A percentile compares a stretch with the other conserved stretches of the same genome.
Conservation (phyloP, 495 filamentous ascomycete species). For the Astrothelium subdiscretum region DNA sequence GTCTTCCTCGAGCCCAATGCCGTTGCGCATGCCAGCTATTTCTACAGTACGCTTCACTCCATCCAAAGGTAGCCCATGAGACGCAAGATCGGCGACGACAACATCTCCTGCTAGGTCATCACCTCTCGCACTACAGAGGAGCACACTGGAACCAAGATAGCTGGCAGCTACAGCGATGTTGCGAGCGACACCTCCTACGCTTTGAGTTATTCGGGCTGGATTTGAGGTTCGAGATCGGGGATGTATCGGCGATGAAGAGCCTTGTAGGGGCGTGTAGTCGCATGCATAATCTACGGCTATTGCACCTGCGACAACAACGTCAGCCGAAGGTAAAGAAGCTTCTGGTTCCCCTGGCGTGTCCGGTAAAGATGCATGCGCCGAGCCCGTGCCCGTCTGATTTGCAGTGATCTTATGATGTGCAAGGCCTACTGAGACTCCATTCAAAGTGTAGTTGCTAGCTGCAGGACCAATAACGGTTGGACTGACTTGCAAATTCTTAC, state of each 20-base stretch:
- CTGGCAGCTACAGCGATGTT: slow-evolving; percentile 79
- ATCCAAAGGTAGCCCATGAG: slow-evolving; percentile 49
- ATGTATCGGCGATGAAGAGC: slow-evolving; percentile 18
- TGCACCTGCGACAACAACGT: slow-evolving; percentile 80
- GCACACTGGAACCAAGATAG: slow-evolving; percentile 42
- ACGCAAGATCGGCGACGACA: slow-evolving; percentile 48
- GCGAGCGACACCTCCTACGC: slow-evolving; percentile 85
- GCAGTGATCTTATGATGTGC: not conserved
- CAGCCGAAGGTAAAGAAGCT: slow-evolving; percentile 23
- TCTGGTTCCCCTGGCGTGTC: not conserved
- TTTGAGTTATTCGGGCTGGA: slow-evolving; percentile 63
- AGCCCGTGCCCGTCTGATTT: not conserved
- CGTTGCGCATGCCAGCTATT: not conserved
- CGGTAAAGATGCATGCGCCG: not conserved
- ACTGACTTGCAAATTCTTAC: not conserved
- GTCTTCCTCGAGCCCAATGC: not conserved
- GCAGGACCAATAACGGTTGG: slow-evolving; percentile 1
- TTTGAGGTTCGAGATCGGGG: slow-evolving; percentile 76
- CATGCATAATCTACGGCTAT: slow-evolving; percentile 82
- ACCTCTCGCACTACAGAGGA: slow-evolving; percentile 65
- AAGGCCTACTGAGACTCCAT: slow-evolving; percentile 4
- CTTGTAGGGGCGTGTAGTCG: slow-evolving; percentile 47
- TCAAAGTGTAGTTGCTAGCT: slow-evolving; percentile 5
- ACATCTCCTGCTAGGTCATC: slow-evolving; percentile 67
- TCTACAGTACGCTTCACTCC: slow-evolving; percentile 38